These are phyloP conservation scores for Phytophthora sansomeana DNA, from an alignment of 352 stramenopile species.

Conservation along the genomic window DNA sequence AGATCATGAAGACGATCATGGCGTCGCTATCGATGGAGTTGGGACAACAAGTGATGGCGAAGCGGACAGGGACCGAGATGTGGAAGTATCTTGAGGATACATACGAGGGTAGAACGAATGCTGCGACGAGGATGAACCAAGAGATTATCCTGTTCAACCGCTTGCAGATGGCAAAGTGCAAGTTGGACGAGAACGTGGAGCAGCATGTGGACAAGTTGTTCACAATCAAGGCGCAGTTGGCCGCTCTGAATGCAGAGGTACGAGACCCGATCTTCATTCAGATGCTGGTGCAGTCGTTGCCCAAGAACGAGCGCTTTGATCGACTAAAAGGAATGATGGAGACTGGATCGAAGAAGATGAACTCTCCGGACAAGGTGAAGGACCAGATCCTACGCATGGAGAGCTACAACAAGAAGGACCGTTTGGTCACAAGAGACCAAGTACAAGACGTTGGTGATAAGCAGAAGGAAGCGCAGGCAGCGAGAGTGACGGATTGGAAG, in stretches of 20 bases:
- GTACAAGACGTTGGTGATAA: too few relatives aligned
- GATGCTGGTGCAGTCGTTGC: background rate
- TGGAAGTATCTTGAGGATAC: conserved; percentile 14
- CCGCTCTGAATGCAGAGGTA: conserved; percentile 5
- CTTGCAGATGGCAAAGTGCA: conserved; percentile 14
- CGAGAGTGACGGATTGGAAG: too few relatives aligned
- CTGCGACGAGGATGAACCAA: conserved; percentile 11
- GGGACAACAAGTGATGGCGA: conserved; percentile 9
- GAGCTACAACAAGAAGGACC: conserved; percentile 15
- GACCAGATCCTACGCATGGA: conserved; percentile 11
- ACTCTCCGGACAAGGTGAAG: conserved; percentile 10
- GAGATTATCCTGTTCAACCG: conserved; percentile 22
- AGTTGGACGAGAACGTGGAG: background rate
- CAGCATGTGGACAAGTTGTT: conserved; percentile 20
- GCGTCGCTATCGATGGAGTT: conserved; percentile 14
- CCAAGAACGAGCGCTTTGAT: background rate
- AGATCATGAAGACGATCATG: conserved; percentile 17
- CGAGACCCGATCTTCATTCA: conserved; percentile 14
- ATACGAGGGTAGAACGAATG: conserved; percentile 9
- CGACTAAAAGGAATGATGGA: background rate
- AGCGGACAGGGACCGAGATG: background rate
- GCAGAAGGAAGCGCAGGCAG: too few relatives aligned
- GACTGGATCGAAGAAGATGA: background rate
- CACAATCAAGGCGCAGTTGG: conserved; percentile 1
- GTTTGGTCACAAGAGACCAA: too few relatives aligned